Evolutionary conservation across 1,284 basidiomycete species (phyloP), one percentile per base, ranked within the genome.

Genomic region (Tylopilus sp.): DNA sequence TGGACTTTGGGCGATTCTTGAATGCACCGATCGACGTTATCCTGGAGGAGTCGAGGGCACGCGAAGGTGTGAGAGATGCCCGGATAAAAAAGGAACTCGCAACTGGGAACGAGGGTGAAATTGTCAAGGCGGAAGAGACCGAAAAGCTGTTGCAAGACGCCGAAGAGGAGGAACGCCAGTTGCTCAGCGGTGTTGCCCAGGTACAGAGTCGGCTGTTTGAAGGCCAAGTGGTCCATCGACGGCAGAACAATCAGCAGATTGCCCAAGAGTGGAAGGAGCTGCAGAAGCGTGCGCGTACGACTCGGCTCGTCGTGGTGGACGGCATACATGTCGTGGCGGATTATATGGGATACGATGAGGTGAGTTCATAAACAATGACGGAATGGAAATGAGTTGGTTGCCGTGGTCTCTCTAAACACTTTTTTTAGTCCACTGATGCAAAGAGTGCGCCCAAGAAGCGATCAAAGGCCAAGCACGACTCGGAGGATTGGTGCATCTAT

Each of bases 121-220:
- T 50, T 53, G 51, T 61, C 39, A 57, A 62, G 9, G 56, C 52
- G 4, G 64, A 58, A 48, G 56, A 71, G 19, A 64, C 69, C 19
- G 61, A 61, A 36, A 64, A 71, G 40, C 63, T 78, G 28, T 44
- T 78, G n/a, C 64, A 64, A 36, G 74, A 77, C 29, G 78, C 77
- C 7, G 80, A 83, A 57, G 81, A 81, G 53, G 83, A 84, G 57
- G 82, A 85, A 63, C 62, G 62, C n/a, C 62, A 56, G 53, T 61
- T 85, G 22, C 65, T 85, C 24, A 76, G 72, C 22, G 82, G 83
- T 5, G 71, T 82, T 15, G 83, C 81, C 7, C 76, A 77, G 52
- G 84, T 85, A 6, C 76, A 79, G 52, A 78, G 79, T 50, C 72
- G 82, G 29, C 61, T 85, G 22, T 85, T 84, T 53, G 83, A 85